Conservation (phyloP, 2,329 filamentous ascomycete species). For the Endoconidiophora laricicola region DNA sequence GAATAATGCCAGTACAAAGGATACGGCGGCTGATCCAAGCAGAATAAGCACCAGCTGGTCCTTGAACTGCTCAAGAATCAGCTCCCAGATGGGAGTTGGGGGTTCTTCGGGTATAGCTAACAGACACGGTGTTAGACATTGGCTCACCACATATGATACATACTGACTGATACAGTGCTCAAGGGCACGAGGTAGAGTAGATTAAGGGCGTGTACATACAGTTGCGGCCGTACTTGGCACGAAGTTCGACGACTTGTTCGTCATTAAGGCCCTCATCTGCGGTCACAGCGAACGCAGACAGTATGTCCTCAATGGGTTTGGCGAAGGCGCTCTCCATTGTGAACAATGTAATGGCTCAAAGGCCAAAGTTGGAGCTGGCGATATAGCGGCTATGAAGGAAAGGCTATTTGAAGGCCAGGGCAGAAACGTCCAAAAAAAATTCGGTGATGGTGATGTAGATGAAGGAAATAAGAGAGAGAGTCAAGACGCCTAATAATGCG, state of each 20-base stretch:
- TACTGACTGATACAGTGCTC: neutral
- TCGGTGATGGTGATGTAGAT: neutral
- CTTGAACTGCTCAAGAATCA: constrained; percentile 97
- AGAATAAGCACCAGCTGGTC: constrained; percentile 95
- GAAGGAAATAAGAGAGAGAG: neutral
- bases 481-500: neutral
- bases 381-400: neutral
- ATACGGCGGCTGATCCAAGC: constrained; percentile 79
- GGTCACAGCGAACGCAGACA: constrained; percentile 41
- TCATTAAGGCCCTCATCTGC: constrained; percentile 38
- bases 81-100: constrained; percentile 87
- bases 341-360: constrained; percentile 7
- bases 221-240: constrained; percentile 48
- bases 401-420: neutral
- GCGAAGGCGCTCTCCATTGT: constrained; percentile 49
- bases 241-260: constrained; percentile 37
- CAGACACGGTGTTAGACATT: too few species aligned
- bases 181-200: neutral
- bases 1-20: constrained; percentile 82
- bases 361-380: constrained; percentile 1
- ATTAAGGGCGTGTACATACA: constrained; percentile 23
- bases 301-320: constrained; percentile 38
- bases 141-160: constrained; percentile 1
- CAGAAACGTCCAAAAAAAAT: too few species aligned
- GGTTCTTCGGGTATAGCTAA: constrained; percentile 65